Evolutionary conservation across 192 early-diverging fungal genomes (phyloP).

Genomic region (Coemansia aciculifera): DNA sequence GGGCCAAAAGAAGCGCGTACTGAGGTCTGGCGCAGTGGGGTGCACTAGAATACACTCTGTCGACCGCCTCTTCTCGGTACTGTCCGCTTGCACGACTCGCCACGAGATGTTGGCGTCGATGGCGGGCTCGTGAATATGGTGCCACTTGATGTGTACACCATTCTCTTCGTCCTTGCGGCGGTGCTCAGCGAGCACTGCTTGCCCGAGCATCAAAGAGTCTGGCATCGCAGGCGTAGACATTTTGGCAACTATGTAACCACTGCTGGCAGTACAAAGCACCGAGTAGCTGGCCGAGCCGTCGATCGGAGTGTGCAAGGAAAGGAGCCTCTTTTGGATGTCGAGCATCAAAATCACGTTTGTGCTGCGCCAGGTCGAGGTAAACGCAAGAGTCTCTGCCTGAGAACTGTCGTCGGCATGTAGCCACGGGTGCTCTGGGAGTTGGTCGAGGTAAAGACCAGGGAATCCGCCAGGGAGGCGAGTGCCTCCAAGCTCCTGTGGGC

Average conservation of each 20-base stretch:
- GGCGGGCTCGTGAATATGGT: neutral
- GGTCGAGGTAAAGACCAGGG: conserved; percentile 68
- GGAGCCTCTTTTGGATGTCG: conserved; percentile 51
- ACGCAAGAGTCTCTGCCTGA: conserved; percentile 24
- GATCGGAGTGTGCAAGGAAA: conserved; percentile 57
- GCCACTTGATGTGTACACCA: conserved; percentile 18
- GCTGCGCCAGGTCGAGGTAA: conserved; percentile 48
- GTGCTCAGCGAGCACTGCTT: neutral
- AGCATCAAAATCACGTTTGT: conserved; percentile 43
- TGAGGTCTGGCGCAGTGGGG: conserved; percentile 15
- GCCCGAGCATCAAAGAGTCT: conserved; percentile 43
- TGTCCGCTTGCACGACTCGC: conserved; percentile 13
- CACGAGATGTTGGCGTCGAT: conserved; percentile 12
- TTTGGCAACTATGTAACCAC: conserved; percentile 49
- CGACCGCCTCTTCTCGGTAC: neutral
- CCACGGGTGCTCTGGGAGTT: conserved; percentile 52
- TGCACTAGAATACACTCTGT: conserved; percentile 42
- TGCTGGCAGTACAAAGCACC: conserved; percentile 51
- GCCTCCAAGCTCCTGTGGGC: conserved; percentile 16
- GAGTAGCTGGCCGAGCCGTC: conserved; percentile 50
- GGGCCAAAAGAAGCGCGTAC: conserved; percentile 36
- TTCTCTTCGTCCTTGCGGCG: neutral
- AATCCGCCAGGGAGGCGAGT: conserved; percentile 56
- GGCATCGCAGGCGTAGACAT: conserved; percentile 60
- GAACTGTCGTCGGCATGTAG: conserved; percentile 1